phyloP scores from a whole-genome alignment of 805 yeast genomes.

The Metschnikowia lochheadii region DNA sequence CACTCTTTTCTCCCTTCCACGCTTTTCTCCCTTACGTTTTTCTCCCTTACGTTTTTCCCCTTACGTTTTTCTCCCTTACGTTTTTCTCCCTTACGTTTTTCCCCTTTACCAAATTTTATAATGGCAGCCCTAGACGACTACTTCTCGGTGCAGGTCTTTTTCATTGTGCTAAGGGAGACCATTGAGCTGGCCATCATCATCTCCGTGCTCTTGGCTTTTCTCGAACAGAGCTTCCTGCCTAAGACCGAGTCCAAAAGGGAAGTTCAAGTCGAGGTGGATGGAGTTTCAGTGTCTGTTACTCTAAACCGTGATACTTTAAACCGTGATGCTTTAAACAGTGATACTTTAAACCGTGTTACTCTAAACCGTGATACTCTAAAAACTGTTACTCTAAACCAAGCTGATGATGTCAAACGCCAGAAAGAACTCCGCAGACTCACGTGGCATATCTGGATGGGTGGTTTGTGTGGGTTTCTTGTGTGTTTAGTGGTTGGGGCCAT shows the following conservation, averaged over 20 bases:
- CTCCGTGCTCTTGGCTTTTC: constrained; percentile 20
- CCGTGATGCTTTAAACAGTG: too few relatives aligned
- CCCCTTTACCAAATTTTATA: neutral
- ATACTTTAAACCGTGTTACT: neutral
- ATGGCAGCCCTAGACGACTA: constrained; percentile 15
- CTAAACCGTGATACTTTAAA: neutral
- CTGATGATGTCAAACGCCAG: neutral
- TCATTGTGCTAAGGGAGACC: constrained; percentile 19
- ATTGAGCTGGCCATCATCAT: constrained; percentile 21
- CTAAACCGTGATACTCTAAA: too few relatives aligned
- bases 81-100: neutral
- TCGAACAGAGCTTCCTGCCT: constrained; percentile 10
- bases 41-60: too few relatives aligned
- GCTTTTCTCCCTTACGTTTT: too few relatives aligned
- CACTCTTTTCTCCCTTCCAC: too few relatives aligned
- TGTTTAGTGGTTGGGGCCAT: constrained; percentile 40
- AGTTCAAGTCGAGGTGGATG: neutral
- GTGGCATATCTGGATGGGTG: constrained; percentile 44
- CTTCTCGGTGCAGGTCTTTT: constrained; percentile 20
- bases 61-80: too few relatives aligned
- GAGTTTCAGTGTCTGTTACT: too few relatives aligned
- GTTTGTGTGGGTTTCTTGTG: constrained; percentile 34
- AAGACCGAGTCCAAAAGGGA: neutral
- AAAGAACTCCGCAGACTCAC: constrained; percentile 21
- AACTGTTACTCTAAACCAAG: neutral